Evolutionary conservation across 2,329 filamentous ascomycete species (phyloP).

Genomic region (Gremmenia infestans): DNA sequence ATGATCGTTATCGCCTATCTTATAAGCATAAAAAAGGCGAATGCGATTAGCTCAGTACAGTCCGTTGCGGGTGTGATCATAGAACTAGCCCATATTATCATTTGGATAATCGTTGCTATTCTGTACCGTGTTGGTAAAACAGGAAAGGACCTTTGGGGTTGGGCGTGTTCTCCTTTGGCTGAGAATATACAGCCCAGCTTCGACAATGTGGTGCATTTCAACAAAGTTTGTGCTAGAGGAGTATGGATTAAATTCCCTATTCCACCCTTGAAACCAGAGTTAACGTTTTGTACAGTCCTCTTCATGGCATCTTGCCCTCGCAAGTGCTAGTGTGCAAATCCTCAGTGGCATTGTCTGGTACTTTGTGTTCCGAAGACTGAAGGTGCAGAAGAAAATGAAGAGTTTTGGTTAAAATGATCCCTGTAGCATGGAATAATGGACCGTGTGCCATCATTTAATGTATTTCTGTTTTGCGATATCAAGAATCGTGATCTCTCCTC

Average conservation of each 20-base stretch:
- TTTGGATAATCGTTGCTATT: slow-evolving; percentile 16
- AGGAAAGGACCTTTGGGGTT: slow-evolving; percentile 21
- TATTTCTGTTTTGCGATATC: too few species aligned
- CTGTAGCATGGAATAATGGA: too few species aligned
- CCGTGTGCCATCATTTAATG: too few species aligned
- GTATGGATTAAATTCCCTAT: slow-evolving; percentile 3
- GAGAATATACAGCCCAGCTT: slow-evolving; percentile 18
- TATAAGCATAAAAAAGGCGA: slow-evolving; percentile 12
- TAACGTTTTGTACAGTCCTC: not conserved
- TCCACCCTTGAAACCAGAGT: not conserved
- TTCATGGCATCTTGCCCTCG: slow-evolving; percentile 5
- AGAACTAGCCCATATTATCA: slow-evolving; percentile 11
- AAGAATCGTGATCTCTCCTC: too few species aligned
- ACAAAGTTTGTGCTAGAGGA: slow-evolving; percentile 15
- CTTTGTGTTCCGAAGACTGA: slow-evolving; percentile 4
- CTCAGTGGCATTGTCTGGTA: slow-evolving; percentile 2
- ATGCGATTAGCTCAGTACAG: slow-evolving; percentile 11
- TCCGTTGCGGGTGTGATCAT: slow-evolving; percentile 4
- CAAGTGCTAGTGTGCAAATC: slow-evolving; percentile 5
- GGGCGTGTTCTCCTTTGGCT: slow-evolving; percentile 16
- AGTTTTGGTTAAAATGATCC: not conserved
- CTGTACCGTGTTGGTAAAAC: slow-evolving; percentile 17
- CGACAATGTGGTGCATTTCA: slow-evolving; percentile 18
- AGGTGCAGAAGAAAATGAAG: slow-evolving; percentile 4
- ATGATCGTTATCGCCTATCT: slow-evolving; percentile 14